Conservation (phyloP, 2,329 filamentous ascomycete genomes). For the Diaporthe sp. region DNA sequence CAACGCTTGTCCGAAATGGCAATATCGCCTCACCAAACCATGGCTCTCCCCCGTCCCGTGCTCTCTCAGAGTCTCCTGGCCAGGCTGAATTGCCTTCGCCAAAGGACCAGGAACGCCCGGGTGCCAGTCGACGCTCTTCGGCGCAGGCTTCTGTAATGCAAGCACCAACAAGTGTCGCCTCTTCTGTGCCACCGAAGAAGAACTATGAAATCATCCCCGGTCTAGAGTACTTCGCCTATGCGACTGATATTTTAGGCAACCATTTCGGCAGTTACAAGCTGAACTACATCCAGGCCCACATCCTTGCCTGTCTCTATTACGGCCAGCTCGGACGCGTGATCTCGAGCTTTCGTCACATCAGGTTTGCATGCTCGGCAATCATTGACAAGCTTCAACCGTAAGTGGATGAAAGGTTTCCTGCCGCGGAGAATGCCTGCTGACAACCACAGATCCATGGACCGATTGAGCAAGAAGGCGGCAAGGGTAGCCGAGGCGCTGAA, state of each 20-base stretch:
- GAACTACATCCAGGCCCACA: conserved; percentile 84
- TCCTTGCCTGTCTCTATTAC: conserved; percentile 88
- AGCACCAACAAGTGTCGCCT: conserved; percentile 41
- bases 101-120: conserved; percentile 58
- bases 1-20: conserved; percentile 59
- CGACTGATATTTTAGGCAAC: conserved; percentile 86
- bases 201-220: conserved; percentile 92
- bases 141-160: conserved; percentile 48
- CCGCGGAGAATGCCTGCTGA: not conserved
- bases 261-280: conserved; percentile 83
- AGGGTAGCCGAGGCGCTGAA: not conserved
- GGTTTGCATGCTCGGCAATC: conserved; percentile 65
- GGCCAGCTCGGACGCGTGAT: conserved; percentile 88
- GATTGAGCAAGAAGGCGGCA: conserved; percentile 43
- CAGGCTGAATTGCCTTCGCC: conserved; percentile 61
- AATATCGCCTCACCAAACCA: conserved; percentile 63
- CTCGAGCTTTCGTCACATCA: conserved; percentile 79
- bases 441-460: conserved; percentile 57
- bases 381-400: conserved; percentile 82
- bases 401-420: conserved; percentile 45
- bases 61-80: conserved; percentile 54
- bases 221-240: conserved; percentile 88
- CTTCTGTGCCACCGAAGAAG: conserved; percentile 45
- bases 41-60: conserved; percentile 62
- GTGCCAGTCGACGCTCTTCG: conserved; percentile 62